Conservation (phyloP, 768 basidiomycete species). For the Suillus spraguei region DNA sequence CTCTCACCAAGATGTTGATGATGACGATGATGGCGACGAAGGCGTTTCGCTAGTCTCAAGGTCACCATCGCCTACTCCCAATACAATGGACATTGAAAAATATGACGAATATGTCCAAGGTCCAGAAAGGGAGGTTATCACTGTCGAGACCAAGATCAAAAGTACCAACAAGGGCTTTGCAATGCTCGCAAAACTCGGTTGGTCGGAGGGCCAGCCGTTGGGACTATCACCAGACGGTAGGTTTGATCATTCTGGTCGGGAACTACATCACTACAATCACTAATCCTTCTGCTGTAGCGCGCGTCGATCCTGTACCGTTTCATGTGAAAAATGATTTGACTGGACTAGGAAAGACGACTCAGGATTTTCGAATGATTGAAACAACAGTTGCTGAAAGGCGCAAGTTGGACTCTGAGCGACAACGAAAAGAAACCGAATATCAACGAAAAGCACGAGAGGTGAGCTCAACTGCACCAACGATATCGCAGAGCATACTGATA, state of each 20-base stretch:
- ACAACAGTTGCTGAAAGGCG: constrained; percentile 83
- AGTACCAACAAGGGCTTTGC: constrained; percentile 79
- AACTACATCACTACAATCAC: constrained; percentile 2
- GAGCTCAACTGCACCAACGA: constrained; percentile 13
- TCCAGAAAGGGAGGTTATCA: constrained; percentile 64
- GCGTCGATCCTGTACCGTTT: constrained; percentile 83
- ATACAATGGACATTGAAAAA: constrained; percentile 59
- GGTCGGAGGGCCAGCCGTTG: constrained; percentile 78
- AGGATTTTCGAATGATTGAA: constrained; percentile 84
- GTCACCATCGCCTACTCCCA: constrained; percentile 68
- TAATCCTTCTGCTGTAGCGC: constrained; percentile 47
- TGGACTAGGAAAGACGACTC: constrained; percentile 76
- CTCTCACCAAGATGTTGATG: constrained; percentile 40
- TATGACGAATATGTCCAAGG: constrained; percentile 67
- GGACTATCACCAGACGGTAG: constrained; percentile 78
- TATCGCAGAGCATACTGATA: constrained; percentile 12
- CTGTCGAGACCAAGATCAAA: constrained; percentile 81
- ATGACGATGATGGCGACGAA: constrained; percentile 67
- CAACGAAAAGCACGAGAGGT: constrained; percentile 78
- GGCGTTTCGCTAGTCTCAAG: constrained; percentile 74
- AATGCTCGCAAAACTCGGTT: constrained; percentile 80
- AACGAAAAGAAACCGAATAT: constrained; percentile 77
- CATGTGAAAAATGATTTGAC: constrained; percentile 76
- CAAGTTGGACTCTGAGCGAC: constrained; percentile 78
- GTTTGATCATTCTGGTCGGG: constrained; percentile 14